phyloP scores from a whole-genome alignment of 1,284 basidiomycete species.

The Boletus albobrunnescens region DNA sequence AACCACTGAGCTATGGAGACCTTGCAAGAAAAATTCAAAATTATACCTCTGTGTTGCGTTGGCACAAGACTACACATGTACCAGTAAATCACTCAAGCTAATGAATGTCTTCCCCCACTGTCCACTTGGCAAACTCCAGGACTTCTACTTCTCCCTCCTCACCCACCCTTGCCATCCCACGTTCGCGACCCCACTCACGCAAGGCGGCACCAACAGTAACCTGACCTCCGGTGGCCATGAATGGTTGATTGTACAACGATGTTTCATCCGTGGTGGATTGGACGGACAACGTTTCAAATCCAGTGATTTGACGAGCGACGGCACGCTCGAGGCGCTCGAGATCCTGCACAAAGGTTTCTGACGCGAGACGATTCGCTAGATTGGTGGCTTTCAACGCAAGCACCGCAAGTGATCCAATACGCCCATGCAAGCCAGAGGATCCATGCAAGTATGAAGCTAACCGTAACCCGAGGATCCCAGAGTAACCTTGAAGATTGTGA shows the following conservation, averaged over 20 bases:
- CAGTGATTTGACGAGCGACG: slow-evolving; percentile 81
- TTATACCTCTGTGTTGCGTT: no score
- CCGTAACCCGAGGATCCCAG: slow-evolving; percentile 48
- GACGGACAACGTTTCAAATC: slow-evolving; percentile 74
- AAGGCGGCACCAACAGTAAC: slow-evolving; percentile 63
- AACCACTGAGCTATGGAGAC: slow-evolving; percentile 39
- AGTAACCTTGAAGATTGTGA: slow-evolving; percentile 45
- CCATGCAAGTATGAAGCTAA: slow-evolving; percentile 82
- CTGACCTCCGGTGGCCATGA: slow-evolving; percentile 67
- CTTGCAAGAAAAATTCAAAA: background rate
- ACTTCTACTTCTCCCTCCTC: slow-evolving; percentile 52
- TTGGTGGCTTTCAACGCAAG: slow-evolving; percentile 52
- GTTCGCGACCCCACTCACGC: slow-evolving; percentile 60
- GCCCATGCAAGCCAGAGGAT: slow-evolving; percentile 53
- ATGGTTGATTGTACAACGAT: slow-evolving; percentile 76
- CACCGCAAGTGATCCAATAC: slow-evolving; percentile 68
- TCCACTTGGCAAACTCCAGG: slow-evolving; percentile 65
- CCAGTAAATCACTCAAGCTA: slow-evolving; percentile 1
- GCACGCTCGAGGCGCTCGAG: slow-evolving; percentile 70
- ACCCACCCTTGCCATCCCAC: slow-evolving; percentile 43
- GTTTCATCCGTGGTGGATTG: slow-evolving; percentile 47
- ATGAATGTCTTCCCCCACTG: slow-evolving; percentile 46
- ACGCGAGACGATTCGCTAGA: slow-evolving; percentile 42
- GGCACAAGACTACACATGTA: no score
- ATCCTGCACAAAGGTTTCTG: slow-evolving; percentile 47